These are phyloP conservation scores for Zygotorulaspora sp. DNA, from an alignment of 805 yeast genomes.

Conservation along the genomic window DNA sequence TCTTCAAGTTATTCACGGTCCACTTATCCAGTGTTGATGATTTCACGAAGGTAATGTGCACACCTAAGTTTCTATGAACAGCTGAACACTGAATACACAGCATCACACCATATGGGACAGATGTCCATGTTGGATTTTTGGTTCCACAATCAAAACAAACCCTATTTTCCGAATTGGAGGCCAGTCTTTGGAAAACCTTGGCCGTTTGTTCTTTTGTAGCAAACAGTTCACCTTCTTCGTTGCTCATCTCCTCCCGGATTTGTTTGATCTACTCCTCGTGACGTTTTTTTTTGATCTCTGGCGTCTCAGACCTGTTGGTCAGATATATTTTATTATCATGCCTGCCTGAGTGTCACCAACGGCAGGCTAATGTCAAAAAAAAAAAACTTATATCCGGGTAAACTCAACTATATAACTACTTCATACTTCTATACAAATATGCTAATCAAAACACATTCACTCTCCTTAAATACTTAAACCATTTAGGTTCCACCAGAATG, in stretches of 20 bases:
- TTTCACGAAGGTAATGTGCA: conserved; percentile 91
- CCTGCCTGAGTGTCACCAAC: too few relatives aligned
- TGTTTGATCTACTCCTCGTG: too few relatives aligned
- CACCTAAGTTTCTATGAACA: conserved; percentile 92
- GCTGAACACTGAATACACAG: conserved; percentile 94
- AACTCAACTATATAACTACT: too few relatives aligned
- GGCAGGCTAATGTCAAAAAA: too few relatives aligned
- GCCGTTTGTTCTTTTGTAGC: conserved; percentile 69
- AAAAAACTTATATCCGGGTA: not conserved
- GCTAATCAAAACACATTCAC: conserved; percentile 42
- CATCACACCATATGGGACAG: conserved; percentile 91
- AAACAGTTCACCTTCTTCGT: conserved; percentile 33
- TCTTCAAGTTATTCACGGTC: conserved; percentile 84
- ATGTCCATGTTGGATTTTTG: conserved; percentile 97
- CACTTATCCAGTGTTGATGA: conserved; percentile 90
- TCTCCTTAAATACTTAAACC: conserved; percentile 73
- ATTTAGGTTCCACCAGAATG: conserved; percentile 77
- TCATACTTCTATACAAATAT: too few relatives aligned
- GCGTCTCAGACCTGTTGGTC: too few relatives aligned
- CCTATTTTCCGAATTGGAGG: conserved; percentile 66
- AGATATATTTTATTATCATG: too few relatives aligned
- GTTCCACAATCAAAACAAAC: conserved; percentile 91
- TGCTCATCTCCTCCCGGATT: conserved; percentile 19
- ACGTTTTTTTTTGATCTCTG: too few relatives aligned
- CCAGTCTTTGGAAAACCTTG: conserved; percentile 57